These are phyloP conservation scores for Wickerhamiella kurtzmanii DNA, from an alignment of 805 yeast genomes.

Conservation along the genomic window DNA sequence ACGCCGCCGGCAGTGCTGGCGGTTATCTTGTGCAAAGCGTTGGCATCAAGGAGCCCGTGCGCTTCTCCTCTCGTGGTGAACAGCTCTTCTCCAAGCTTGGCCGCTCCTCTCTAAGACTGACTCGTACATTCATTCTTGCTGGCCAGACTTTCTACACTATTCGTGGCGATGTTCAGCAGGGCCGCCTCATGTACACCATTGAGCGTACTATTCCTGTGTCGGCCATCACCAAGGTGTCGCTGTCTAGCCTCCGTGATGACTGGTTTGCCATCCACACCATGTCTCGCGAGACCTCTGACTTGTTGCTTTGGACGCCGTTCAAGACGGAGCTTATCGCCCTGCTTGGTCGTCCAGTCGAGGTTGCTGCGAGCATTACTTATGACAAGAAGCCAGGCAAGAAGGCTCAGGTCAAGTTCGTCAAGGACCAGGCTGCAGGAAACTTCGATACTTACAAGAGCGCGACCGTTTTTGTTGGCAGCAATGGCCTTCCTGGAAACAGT, in stretches of 20 bases:
- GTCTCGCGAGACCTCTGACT: constrained; percentile 49
- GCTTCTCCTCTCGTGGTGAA: constrained; percentile 75
- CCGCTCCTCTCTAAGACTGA: constrained; percentile 68
- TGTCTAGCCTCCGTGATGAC: constrained; percentile 75
- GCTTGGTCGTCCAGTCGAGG: constrained; percentile 32
- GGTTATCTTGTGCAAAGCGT: constrained; percentile 55
- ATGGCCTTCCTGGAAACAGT: constrained; percentile 62
- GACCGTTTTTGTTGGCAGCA: constrained; percentile 52
- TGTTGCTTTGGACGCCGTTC: constrained; percentile 64
- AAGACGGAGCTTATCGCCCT: constrained; percentile 74
- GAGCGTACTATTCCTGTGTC: constrained; percentile 53
- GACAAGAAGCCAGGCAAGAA: constrained; percentile 79
- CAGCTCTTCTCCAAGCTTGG: constrained; percentile 78
- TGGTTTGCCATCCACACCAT: constrained; percentile 68
- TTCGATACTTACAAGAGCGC: constrained; percentile 81
- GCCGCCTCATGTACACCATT: constrained; percentile 41
- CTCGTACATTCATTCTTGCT: constrained; percentile 62
- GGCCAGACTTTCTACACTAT: constrained; percentile 48
- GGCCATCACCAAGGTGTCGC: constrained; percentile 45
- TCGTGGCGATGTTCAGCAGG: constrained; percentile 57
- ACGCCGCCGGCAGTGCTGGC: constrained; percentile 54
- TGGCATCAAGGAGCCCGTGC: constrained; percentile 55
- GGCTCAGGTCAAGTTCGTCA: constrained; percentile 57
- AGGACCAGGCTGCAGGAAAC: constrained; percentile 51
- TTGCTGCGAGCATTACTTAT: constrained; percentile 64